Evolutionary conservation across 192 early-diverging fungal genomes (phyloP), one percentile per base, ranked within the genome.

Genomic region (Rhizophagus prolifer): DNA sequence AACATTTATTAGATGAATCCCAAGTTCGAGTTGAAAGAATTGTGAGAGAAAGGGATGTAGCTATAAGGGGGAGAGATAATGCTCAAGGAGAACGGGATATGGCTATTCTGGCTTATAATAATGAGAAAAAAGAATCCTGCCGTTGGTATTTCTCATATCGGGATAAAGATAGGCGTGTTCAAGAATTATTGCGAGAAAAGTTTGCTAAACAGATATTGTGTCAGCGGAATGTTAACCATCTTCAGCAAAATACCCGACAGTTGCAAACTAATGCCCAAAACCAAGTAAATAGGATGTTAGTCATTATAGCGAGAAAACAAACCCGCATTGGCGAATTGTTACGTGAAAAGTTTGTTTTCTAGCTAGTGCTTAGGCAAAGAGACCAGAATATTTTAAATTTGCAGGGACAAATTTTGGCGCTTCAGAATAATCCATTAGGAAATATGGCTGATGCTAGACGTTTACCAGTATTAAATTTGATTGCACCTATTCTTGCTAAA

Each of bases 381-480:
- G 30, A 31, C 30, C 30, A 31, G 30, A 31, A 31, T 31, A 31
- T 31, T 31, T 31, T 31, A 31, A 31, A 31, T 31, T 31, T 31
- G 30, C 30, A 31, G 30, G 30, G 2, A 31, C 30, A 31, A 31
- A 31, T 31, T 31, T 31, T 31, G 30, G 30, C 2, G 30, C 30
- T 31, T 31, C 30, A 31, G 30, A 31, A 31, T 31, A 31, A 73
- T 60, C 71, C 25, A 60, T 26, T 54, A 60, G 58, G 0, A 36
- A 73, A 73, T 23, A 73, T 73, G 71, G 71, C 58, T 4, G 71
- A 54, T 58, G 28, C 50, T 23, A 30, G 13, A 34, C 58, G 71
- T 60, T 58, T 60, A 73, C 71, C 58, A 6, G 60, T 73, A 30
- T 73, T 60, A 60, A 25, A 34, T 60, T 60, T 28, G 26, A 73